Conservation (phyloP, 2,329 filamentous ascomycete genomes). For the Neofusicoccum ribis region DNA sequence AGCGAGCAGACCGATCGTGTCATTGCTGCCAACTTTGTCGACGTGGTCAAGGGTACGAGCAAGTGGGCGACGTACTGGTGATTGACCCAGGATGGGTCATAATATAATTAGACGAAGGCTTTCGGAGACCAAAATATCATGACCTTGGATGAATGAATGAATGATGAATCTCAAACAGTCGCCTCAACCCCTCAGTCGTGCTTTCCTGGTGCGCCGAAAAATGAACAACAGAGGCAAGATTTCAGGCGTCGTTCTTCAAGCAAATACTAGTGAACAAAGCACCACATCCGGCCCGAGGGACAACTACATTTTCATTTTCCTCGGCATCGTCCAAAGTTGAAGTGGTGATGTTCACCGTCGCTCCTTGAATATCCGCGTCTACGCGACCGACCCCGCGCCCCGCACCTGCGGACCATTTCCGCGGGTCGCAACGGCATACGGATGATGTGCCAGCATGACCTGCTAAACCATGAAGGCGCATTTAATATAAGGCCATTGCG, state of each 20-base stretch:
- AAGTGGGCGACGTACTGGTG: conserved; percentile 49
- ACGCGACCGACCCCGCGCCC: not conserved
- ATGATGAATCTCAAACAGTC: not conserved
- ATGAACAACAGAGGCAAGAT: too few species aligned
- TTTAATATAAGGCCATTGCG: not conserved
- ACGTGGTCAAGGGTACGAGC: conserved; percentile 53
- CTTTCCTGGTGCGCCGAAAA: too few species aligned
- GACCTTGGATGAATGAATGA: not conserved
- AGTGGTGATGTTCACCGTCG: not conserved
- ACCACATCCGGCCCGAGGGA: too few species aligned
- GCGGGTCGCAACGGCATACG: conserved; percentile 9
- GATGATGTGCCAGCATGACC: not conserved
- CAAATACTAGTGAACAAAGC: too few species aligned
- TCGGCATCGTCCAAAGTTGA: not conserved
- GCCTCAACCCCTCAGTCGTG: too few species aligned
- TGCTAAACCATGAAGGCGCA: not conserved
- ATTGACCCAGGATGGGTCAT: not conserved
- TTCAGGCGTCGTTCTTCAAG: too few species aligned
- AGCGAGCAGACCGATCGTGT: conserved; percentile 62
- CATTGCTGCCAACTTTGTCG: conserved; percentile 58
- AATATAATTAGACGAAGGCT: too few species aligned
- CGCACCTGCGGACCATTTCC: conserved; percentile 7
- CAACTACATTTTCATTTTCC: not conserved
- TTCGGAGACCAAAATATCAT: too few species aligned
- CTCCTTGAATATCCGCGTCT: conserved; percentile 12